A percentile compares a stretch with the other conserved stretches of the same genome.
These are phyloP conservation scores for Flueggea neowawraea DNA, from an alignment of 441 rosid species.

Conservation along the genomic window DNA sequence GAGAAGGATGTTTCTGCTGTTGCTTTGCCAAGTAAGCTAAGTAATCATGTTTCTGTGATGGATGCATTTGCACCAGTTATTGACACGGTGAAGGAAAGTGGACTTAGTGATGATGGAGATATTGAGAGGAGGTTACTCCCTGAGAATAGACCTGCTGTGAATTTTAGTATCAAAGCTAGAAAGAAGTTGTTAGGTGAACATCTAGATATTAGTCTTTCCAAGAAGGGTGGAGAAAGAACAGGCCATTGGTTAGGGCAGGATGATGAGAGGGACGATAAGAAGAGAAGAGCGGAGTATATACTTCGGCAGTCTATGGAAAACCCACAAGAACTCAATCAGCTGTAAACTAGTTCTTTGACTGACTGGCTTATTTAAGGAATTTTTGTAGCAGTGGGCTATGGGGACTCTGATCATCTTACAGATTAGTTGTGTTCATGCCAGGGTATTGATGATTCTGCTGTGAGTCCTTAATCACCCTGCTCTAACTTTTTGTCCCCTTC, in stretches of 20 bases:
- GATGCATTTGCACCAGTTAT: slow-evolving; percentile 83
- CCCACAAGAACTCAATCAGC: slow-evolving; percentile 84
- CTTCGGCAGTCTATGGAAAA: slow-evolving; percentile 83
- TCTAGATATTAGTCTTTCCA: slow-evolving; percentile 52
- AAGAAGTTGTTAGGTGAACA: slow-evolving; percentile 63
- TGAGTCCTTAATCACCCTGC: slow-evolving; percentile 24
- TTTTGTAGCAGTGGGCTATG: slow-evolving; percentile 19
- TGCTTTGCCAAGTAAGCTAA: slow-evolving; percentile 32
- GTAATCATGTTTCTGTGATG: slow-evolving; percentile 44
- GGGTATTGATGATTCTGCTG: slow-evolving; percentile 19
- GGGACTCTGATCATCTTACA: slow-evolving; percentile 4
- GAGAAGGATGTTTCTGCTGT: slow-evolving; percentile 44
- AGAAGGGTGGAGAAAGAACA: slow-evolving; percentile 41
- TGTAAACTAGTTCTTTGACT: slow-evolving; percentile 38
- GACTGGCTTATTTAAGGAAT: slow-evolving; percentile 20
- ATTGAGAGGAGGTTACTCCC: slow-evolving; percentile 50
- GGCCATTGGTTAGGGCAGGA: slow-evolving; percentile 42
- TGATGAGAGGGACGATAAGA: slow-evolving; percentile 97
- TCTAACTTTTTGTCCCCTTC: slow-evolving; percentile 21
- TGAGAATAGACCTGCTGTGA: slow-evolving; percentile 46
- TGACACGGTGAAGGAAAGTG: slow-evolving; percentile 57
- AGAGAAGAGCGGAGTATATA: slow-evolving; percentile 92
- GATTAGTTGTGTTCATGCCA: slow-evolving; percentile 11
- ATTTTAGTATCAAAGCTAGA: slow-evolving; percentile 59
- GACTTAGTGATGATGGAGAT: slow-evolving; percentile 37